Evolutionary conservation across 2,329 filamentous ascomycete species (phyloP), one percentile per base, ranked within the genome.

Genomic region (Lasiodiplodia gonubiensis): DNA sequence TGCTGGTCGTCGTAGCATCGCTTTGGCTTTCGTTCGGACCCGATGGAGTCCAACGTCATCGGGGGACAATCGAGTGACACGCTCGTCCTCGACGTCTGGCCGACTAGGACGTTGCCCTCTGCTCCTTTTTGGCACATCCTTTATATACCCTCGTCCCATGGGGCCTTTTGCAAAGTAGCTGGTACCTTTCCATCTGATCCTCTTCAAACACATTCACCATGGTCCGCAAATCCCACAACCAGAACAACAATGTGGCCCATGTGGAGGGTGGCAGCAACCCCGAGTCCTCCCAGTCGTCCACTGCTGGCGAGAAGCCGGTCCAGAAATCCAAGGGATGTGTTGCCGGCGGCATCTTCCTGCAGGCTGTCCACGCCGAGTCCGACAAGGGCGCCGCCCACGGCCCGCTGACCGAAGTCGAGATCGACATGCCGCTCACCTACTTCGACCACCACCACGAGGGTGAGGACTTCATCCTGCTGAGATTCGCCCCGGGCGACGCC

Each of bases 391-490:
- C 49, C n/a, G 23, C 77, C 11, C 71, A 78, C 69, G 80, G 79
- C 30, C 74, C 74, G 35, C 70, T 83, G 51, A 77, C 77, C 55
- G 78, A 81, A 55, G 79, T 85, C 48, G 80, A 84, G 52, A 76
- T 82, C 68, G 83, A 85, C 68, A 77, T 86, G 69, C 84, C 84
- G 10, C 76, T 85, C 25, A 85, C 84, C 5, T 46, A 83, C 80
- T 53, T 46, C 8, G 79, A 83, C 67, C 71, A 78, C 2, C 67
- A 76, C 52, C 75, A 82, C 57, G 74, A 85, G 68, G 82, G 76
- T 65, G 77, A 81, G 57, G 78, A 84, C 60, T 80, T 79, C 55
- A 78, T 85, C 66, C 74, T 84, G 12, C 77, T 86, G 5, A 77
- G 78, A 42, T 86, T 85, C 68, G 78, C 79, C 1, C 72, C 78